phyloP scores from a whole-genome alignment of 2,329 filamentous ascomycete species.

The Curvularia sp. region DNA sequence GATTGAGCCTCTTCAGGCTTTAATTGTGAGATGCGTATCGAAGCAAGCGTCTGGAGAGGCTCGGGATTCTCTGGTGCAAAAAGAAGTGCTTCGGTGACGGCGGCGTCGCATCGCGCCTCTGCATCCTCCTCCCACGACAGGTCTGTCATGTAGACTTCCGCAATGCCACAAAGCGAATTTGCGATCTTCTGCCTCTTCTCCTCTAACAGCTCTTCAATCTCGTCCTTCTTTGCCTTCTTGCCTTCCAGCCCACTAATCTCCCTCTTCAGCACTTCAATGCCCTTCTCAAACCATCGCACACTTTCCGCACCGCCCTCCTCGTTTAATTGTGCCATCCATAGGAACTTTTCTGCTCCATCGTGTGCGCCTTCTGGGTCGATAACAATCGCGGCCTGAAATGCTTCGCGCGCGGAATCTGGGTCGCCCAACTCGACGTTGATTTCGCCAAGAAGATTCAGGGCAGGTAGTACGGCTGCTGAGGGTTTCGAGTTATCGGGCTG shows the following conservation, averaged over 20 bases:
- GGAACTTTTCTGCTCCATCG: conserved; percentile 90
- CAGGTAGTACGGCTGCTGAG: conserved; percentile 63
- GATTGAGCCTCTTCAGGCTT: conserved; percentile 79
- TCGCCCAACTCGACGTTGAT: conserved; percentile 85
- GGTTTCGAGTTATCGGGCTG: conserved; percentile 48
- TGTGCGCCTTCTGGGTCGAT: conserved; percentile 82
- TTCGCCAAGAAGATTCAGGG: conserved; percentile 79
- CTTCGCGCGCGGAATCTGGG: conserved; percentile 72
- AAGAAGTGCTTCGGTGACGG: conserved; percentile 89
- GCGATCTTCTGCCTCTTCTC: conserved; percentile 84
- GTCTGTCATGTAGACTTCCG: conserved; percentile 99
- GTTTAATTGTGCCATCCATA: conserved; percentile 91
- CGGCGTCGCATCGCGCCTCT: conserved; percentile 82
- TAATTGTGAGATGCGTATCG: conserved; percentile 87
- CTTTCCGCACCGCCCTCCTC: conserved; percentile 67
- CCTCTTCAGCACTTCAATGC: conserved; percentile 73
- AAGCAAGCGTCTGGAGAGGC: conserved; percentile 94
- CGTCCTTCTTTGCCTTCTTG: conserved; percentile 47
- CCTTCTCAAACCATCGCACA: conserved; percentile 68
- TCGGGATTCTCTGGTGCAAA: conserved; percentile 82
- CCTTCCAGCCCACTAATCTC: conserved; percentile 71
- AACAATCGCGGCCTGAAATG: conserved; percentile 74
- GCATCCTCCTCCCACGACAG: conserved; percentile 90
- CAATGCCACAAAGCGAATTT: conserved; percentile 89
- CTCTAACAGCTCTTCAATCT: conserved; percentile 52